Conservation (phyloP, 2,329 filamentous ascomycete species). For the Diaporthe citriasiana region DNA sequence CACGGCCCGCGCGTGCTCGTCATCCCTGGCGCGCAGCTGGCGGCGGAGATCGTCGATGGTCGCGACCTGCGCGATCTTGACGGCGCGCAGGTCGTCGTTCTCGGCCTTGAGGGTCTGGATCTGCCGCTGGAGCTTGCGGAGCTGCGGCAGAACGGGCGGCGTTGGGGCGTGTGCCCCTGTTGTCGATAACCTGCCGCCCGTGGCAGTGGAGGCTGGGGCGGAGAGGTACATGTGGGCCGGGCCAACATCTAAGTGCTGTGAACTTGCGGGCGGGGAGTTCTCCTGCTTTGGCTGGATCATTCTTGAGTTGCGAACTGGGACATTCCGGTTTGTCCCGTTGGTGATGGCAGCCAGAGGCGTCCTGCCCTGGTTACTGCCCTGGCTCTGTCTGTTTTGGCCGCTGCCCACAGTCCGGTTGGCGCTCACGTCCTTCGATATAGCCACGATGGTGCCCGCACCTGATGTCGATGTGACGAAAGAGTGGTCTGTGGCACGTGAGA, state of each 20-base stretch:
- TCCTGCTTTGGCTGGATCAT: neutral
- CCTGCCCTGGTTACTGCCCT: neutral
- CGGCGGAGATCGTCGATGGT: constrained; percentile 25
- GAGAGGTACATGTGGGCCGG: neutral
- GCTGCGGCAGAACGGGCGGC: neutral
- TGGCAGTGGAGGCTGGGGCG: neutral
- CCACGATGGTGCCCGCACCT: constrained; percentile 29
- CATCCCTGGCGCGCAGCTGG: constrained; percentile 31
- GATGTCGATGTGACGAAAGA: constrained; percentile 23
- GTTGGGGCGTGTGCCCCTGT: neutral
- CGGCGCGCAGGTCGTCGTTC: constrained; percentile 7
- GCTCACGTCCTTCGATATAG: constrained; percentile 23
- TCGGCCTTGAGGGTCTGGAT: constrained; percentile 21
- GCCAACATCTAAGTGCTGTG: neutral
- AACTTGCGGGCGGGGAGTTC: neutral
- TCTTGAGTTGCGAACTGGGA: neutral
- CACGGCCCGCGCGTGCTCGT: constrained; percentile 14
- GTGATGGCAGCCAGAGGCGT: neutral
- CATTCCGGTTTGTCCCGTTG: neutral
- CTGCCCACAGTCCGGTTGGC: constrained; percentile 22
- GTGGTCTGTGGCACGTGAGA: neutral
- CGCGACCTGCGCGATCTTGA: constrained; percentile 23
- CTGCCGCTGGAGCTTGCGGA: constrained; percentile 28
- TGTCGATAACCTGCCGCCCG: neutral
- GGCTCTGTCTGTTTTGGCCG: neutral